phyloP scores from a whole-genome alignment of 75 land plant genomes.

The Pseudotsuga menziesii region DNA sequence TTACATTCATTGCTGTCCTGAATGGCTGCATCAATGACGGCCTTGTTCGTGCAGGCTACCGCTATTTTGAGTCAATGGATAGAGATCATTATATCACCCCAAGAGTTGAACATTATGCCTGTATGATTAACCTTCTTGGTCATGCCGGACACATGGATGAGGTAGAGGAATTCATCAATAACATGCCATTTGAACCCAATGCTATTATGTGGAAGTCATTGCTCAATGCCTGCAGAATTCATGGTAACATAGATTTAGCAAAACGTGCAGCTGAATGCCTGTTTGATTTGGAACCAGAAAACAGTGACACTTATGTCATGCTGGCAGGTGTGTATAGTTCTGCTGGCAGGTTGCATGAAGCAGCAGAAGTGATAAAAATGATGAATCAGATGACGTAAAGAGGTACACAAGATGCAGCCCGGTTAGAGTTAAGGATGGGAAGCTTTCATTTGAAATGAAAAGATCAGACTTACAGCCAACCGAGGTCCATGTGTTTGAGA shows the following conservation, averaged over 20 bases:
- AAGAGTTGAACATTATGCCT: slow-evolving; percentile 45
- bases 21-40: slow-evolving; percentile 60
- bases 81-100: slow-evolving; percentile 37
- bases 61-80: slow-evolving; percentile 40
- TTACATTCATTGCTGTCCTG: slow-evolving; percentile 49
- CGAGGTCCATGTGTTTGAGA: too few relatives aligned
- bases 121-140: slow-evolving; percentile 65
- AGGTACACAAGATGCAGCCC: too few relatives aligned
- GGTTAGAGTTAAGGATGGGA: too few relatives aligned
- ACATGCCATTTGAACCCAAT: slow-evolving; percentile 56
- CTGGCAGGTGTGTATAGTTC: slow-evolving; percentile 48
- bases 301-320: slow-evolving; percentile 45
- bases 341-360: slow-evolving; percentile 33
- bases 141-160: slow-evolving; percentile 49
- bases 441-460: too few relatives aligned
- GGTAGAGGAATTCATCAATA: slow-evolving; percentile 33
- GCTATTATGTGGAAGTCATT: slow-evolving; percentile 57
- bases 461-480: too few relatives aligned
- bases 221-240: slow-evolving; percentile 43
- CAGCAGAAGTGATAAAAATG: slow-evolving; percentile 11
- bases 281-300: slow-evolving; percentile 36
- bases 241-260: slow-evolving; percentile 44
- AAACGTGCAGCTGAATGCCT: slow-evolving; percentile 42
- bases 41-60: slow-evolving; percentile 35
- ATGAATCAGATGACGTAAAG: too few relatives aligned